Evolutionary conservation across 1,139 yeast species (phyloP), one percentile per base, ranked within the genome.

Genomic region (Casaregolazyma suthepensis): DNA sequence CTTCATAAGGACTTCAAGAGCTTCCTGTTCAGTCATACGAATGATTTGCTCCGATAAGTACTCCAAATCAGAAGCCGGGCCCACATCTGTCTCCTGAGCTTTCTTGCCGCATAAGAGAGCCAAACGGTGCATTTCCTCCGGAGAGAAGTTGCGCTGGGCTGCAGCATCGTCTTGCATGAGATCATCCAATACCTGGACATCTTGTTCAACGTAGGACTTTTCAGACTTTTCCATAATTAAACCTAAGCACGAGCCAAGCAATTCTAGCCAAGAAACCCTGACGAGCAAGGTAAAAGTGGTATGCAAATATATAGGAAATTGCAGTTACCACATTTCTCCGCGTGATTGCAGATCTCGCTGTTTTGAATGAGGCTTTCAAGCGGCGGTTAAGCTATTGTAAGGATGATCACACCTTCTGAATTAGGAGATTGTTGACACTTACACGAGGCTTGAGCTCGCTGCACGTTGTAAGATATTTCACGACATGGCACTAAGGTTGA

Each of bases 1-100:
- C 12, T 71, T 67, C 48, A 66, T 59, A 51, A 81, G 66, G 46
- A 78, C 73, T 19, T 66, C 71, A 3, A 78, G 26, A 0, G 82
- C 75, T 52, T 76, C 77, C 10, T 69, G 72, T 13, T 70, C 64
- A 1, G 73, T 53, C 61, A 79, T 59, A 12, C 40, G 40, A 7
- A 35, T 35, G 17, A 35, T 35, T 5, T 35, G 40, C 40, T 35
- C 40, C 17, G 40, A 35, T 35, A 35, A 35, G 40, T 35, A 35
- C 17, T 35, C 40, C 40, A 35, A n/a, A 7, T 35, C 40, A 35
- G 40, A 13, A 35, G 40, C 40, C 4, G 40, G 40, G 5, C 40
- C 40, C 5, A 35, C 40, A 7, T 35, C 40, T 6, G 40, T n/a
- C 13, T 35, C 40, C 40, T 35, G 17, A 15, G 40, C 40, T 13